A percentile compares a stretch with the other conserved stretches of the same genome.
These are phyloP conservation scores for Quercus ilex DNA, from an alignment of 306 rosid genomes.

Conservation along the genomic window DNA sequence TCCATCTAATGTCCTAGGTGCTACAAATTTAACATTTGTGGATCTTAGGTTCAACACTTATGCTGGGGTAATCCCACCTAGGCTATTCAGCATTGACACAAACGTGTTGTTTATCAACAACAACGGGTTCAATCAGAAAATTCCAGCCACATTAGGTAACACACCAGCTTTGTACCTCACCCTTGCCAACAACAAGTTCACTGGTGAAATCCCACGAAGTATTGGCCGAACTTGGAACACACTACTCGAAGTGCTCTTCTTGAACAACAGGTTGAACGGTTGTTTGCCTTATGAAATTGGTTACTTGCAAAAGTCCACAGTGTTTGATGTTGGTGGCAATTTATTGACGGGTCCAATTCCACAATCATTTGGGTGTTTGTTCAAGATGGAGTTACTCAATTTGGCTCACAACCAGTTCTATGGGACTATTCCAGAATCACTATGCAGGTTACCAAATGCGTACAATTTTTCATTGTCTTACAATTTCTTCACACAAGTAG, in stretches of 20 bases:
- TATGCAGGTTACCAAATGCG: constrained; percentile 26
- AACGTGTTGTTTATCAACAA: constrained; percentile 37
- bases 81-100: constrained; percentile 32
- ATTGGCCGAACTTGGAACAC: constrained; percentile 39
- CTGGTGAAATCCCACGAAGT: constrained; percentile 27
- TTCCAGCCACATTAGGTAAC: constrained; percentile 34
- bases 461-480: constrained; percentile 23
- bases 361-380: constrained; percentile 35
- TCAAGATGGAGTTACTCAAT: constrained; percentile 20
- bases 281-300: constrained; percentile 41
- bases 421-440: constrained; percentile 32
- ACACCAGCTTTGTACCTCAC: constrained; percentile 40
- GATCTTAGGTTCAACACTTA: constrained; percentile 35
- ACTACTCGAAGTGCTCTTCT: constrained; percentile 19
- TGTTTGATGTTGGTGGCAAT: constrained; percentile 30
- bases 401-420: constrained; percentile 32
- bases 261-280: constrained; percentile 30
- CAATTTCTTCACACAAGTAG: constrained; percentile 35
- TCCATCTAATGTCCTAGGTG: constrained; percentile 25
- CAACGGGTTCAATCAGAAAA: constrained; percentile 22
- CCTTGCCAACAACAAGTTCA: constrained; percentile 32
- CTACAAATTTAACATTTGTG: constrained; percentile 28
- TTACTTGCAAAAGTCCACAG: constrained; percentile 19
- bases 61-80: constrained; percentile 18
- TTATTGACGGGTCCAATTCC: constrained; percentile 35